Evolutionary conservation across 768 basidiomycete species (phyloP).

Genomic region (Psilocybe sp.): DNA sequence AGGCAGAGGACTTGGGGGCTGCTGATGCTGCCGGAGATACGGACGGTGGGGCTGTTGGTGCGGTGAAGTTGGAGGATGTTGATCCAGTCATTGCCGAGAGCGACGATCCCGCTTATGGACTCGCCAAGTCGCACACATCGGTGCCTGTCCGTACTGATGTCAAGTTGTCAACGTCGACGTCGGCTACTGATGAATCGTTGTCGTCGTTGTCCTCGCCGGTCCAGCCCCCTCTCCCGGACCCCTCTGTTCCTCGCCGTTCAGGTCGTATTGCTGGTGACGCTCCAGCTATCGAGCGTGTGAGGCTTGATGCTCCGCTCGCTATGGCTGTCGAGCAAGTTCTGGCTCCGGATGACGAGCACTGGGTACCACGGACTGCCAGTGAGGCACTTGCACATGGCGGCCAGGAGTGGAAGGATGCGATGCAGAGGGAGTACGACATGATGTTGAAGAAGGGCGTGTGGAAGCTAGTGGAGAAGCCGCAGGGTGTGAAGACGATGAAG

Average conservation of each 20-base stretch:
- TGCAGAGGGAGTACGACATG: neutral
- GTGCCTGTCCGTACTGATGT: neutral
- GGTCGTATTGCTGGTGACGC: neutral
- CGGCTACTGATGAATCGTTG: no score
- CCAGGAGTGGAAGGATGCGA: neutral
- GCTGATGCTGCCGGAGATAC: no score
- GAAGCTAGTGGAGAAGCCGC: neutral
- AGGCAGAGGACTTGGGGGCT: no score
- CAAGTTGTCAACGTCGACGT: no score
- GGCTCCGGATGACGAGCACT: no score
- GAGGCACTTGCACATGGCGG: no score
- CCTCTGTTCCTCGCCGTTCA: neutral
- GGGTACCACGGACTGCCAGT: no score
- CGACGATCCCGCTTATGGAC: neutral
- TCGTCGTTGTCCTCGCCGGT: no score
- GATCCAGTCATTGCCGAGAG: no score
- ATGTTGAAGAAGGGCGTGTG: neutral
- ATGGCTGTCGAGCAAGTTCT: neutral
- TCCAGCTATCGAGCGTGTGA: neutral
- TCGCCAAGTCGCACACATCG: neutral
- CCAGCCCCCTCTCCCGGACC: no score
- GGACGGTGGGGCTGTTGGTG: no score
- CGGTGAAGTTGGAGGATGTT: no score
- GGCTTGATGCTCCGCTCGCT: neutral
- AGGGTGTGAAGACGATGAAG: neutral